Evolutionary conservation across 345 rosid species (phyloP).

Genomic region (Corchorus capsularis): DNA sequence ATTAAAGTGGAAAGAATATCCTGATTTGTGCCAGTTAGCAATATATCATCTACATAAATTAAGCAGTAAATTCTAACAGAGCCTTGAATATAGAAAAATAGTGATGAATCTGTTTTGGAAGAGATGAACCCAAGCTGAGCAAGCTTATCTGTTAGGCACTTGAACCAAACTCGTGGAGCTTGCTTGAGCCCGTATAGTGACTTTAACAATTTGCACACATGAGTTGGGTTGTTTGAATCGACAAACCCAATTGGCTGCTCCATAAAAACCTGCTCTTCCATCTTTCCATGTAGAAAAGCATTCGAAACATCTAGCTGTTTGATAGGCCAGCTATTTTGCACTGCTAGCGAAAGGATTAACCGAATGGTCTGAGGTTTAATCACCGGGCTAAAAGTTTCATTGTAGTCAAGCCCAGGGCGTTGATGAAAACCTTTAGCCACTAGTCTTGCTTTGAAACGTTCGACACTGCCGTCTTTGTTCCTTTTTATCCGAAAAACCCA

Average conservation of each 20-base stretch:
- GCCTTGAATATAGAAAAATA: not conserved
- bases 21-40: not conserved
- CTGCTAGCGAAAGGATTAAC: not conserved
- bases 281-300: not conserved
- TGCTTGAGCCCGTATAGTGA: not conserved
- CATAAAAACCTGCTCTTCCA: too few relatives aligned
- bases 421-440: not conserved
- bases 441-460: not conserved
- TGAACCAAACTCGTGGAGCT: not conserved
- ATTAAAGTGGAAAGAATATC: not conserved
- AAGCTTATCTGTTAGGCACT: not conserved
- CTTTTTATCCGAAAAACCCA: not conserved
- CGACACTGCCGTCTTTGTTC: not conserved
- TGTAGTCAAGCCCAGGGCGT: not conserved
- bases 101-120: not conserved
- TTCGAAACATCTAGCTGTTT: not conserved
- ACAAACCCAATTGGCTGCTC: not conserved
- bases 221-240: not conserved
- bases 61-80: not conserved
- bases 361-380: not conserved
- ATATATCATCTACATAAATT: too few relatives aligned
- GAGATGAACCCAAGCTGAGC: not conserved
- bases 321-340: not conserved
- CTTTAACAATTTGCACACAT: not conserved
- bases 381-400: not conserved